Base-by-base conservation (phyloP, 768 basidiomycete species). In the Tulasnella sp. region DNA sequence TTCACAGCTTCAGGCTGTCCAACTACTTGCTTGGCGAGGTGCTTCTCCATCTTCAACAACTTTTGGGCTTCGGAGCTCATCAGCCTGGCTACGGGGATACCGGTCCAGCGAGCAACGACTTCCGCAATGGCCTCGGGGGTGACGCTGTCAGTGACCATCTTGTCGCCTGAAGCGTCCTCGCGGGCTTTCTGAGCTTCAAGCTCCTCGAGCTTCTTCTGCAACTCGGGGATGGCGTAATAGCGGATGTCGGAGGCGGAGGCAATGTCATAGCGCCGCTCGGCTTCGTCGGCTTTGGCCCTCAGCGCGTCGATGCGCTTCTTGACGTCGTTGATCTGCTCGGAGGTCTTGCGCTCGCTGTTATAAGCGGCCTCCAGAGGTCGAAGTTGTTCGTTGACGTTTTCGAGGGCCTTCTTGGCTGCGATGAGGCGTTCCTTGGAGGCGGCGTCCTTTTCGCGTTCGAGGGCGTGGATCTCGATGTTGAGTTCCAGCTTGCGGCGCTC, bases 41-140 rank as follows among this genome's bases (percentile, higher is more conserved):
- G 90, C 85, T 93, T 93, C 86, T 99, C 97, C 93, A 99, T 92
- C 84, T 89, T 88, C 58, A 96, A 86, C 40, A 96, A 87, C 86
- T 97, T 97, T 85, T 98, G 96, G 86, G 92, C 93, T 87, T 99
- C 94, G 1, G 94, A 91, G n/a, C 93, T 93, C 88, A 96, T 90
- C 54, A 98, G 88, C 31, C 93, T 89, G 41, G 93, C 94, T 18
- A 97, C 94, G 2, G 97, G 97, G 79, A 99, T 95, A 64, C 92
- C 92, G 4, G 96, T 97, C 96, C 96, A 98, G 80, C 93, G 90
- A 28, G 91, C 93, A 37, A 99, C 96, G 82, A 99, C 96, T 85
- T 97, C 95, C 24, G 96, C 95, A 81, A 99, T 98, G 81, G 94
- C 92, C 81, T 97, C 96, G 24, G 95, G 89, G 5, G 93, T 94